Base-by-base conservation (phyloP, 108 stramenopile genomes). In the Bacterosira constricta region DNA sequence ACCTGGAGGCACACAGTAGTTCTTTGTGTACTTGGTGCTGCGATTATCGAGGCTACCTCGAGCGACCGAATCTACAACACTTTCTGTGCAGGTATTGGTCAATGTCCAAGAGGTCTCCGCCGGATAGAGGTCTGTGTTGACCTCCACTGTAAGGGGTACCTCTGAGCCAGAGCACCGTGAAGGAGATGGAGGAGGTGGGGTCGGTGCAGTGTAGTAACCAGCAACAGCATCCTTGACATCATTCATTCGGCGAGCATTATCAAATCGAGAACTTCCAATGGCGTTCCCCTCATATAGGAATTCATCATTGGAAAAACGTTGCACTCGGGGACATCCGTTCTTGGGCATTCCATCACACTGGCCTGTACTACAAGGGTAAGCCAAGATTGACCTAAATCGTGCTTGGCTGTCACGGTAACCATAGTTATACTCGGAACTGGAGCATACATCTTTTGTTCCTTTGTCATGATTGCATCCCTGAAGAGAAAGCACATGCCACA, bases 401-500 rank as follows among this genome's bases (percentile, higher is more conserved):
- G 25, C 68, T 0, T 12, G 0, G 30, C 57, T 56, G 35, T 69
- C 68, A 18, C 68, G 54, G 12, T 13, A 69, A 6, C 68, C 68
- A 18, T 69, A 69, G 57, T 69, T 69, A 35, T 20, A 55, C 3
- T 36, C 26, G 49, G n/a, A 23, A 32, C 13, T 21, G 37, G n/a
- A 17, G 25, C 68, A 69, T 27, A 20, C 57, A 45, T 59, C 27
- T 10, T 20, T 44, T 13, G 68, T 59, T 7, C 68, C 68, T 34
- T 27, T 57, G 31, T 69, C 68, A 36, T 69, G 68, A 41, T 59
- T 57, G 47, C 68, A 69, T 53, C 67, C 67, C 65, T 62, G 51
- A 38, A 34, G 41, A 34, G 12, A 34, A 7, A 7, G 0, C 15
- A 23, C 21, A 6, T 45, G 3, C 44, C 44, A 18, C 21, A 47